These are phyloP conservation scores for Coemansia nantahalensis DNA, from an alignment of 192 early-diverging fungal genomes.

Conservation along the genomic window DNA sequence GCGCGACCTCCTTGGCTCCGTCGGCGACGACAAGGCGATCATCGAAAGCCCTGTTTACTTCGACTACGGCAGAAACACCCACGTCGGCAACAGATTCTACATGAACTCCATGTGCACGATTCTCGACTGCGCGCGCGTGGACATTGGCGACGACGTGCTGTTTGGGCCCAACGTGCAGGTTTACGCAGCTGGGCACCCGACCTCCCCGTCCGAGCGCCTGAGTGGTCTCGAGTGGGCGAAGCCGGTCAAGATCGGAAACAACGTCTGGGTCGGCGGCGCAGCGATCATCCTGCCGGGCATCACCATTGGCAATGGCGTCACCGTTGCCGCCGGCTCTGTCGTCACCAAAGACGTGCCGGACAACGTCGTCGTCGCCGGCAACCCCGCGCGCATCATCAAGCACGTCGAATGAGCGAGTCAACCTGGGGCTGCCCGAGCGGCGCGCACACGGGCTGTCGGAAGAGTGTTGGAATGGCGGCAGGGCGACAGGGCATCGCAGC, in stretches of 20 bases:
- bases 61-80: conserved; percentile 81
- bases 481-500: no score
- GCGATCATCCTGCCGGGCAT: conserved; percentile 80
- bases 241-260: conserved; percentile 68
- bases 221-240: conserved; percentile 16
- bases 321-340: conserved; percentile 77
- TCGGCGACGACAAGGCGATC: conserved; percentile 53
- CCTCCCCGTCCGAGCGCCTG: conserved; percentile 51
- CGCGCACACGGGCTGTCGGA: no score
- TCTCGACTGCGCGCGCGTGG: conserved; percentile 70
- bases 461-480: no score
- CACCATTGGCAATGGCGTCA: conserved; percentile 78
- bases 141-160: conserved; percentile 69
- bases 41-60: conserved; percentile 68
- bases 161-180: conserved; percentile 78
- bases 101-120: conserved; percentile 74
- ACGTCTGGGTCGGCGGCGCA: conserved; percentile 87
- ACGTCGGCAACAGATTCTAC: conserved; percentile 70
- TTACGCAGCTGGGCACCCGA: conserved; percentile 71
- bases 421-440: no score
- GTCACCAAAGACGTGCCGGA: conserved; percentile 86
- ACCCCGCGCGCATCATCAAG: conserved; percentile 78
- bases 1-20: conserved; percentile 56
- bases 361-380: conserved; percentile 78
- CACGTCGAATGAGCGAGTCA: no score